phyloP scores from a whole-genome alignment of 148 eudicot genomes.

The Cornus controversa region DNA sequence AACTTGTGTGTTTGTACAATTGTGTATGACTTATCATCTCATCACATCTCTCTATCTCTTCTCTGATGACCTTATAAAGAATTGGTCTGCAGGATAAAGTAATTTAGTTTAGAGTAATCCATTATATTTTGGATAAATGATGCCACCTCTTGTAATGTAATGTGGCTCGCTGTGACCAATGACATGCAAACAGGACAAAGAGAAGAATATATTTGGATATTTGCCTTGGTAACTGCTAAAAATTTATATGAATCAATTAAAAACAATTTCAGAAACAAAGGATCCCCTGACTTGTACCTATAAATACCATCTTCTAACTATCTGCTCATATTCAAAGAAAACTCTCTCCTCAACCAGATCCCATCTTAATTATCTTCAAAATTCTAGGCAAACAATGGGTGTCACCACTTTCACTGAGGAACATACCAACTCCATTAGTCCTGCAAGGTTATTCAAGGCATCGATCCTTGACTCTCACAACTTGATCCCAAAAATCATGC shows the following conservation, averaged over 20 bases:
- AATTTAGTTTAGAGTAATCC: no score
- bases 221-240: background rate
- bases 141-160: background rate
- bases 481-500: slow-evolving; percentile 14
- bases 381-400: background rate
- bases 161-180: background rate
- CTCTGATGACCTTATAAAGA: no score
- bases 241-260: background rate
- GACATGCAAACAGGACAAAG: background rate
- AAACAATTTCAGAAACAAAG: background rate
- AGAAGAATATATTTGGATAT: background rate
- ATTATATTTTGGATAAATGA: no score
- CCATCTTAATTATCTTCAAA: background rate
- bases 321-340: no score
- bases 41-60: no score
- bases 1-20: no score
- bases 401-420: background rate
- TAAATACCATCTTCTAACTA: background rate
- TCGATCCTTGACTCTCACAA: slow-evolving; percentile 14
- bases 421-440: background rate
- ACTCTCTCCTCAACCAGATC: no score
- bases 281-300: background rate
- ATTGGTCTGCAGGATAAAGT: no score
- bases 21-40: no score
- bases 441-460: slow-evolving; percentile 19